phyloP scores from a whole-genome alignment of 2,329 filamentous ascomycete genomes.

The Grosmannia clavigera region DNA sequence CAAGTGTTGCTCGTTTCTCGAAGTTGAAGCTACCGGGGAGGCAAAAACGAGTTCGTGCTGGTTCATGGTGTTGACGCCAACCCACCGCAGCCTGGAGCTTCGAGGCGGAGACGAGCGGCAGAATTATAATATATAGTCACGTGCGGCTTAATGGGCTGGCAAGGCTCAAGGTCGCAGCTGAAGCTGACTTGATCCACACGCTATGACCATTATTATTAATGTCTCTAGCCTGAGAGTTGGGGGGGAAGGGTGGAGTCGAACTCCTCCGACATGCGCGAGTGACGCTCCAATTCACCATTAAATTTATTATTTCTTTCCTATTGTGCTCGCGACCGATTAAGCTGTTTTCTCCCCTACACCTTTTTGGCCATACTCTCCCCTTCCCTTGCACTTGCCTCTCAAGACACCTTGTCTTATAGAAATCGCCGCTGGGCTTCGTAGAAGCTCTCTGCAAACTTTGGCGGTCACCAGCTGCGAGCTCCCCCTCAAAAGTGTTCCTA shows the following conservation, averaged over 20 bases:
- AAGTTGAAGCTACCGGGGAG: background rate
- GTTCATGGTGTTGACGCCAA: slow-evolving; percentile 17
- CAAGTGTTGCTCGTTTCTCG: background rate
- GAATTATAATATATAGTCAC: slow-evolving; percentile 6
- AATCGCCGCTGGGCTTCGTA: background rate
- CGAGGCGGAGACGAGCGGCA: slow-evolving; percentile 11
- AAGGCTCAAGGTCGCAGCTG: background rate
- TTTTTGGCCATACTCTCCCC: background rate
- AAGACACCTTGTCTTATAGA: background rate
- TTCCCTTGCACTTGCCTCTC: background rate
- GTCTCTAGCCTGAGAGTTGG: background rate
- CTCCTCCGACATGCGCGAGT: background rate
- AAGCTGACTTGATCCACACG: background rate
- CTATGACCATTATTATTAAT: background rate
- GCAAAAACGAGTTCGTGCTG: background rate
- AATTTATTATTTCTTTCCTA: background rate
- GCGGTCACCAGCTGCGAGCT: background rate
- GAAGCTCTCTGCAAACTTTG: background rate
- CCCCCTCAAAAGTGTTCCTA: background rate
- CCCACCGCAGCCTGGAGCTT: slow-evolving; percentile 20
- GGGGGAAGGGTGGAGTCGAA: background rate
- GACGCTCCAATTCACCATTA: background rate
- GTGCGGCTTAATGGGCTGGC: slow-evolving; percentile 1
- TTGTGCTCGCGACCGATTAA: background rate
- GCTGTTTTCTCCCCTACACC: background rate